Conservation (phyloP, 108 stramenopile genomes). For the Cyclotella sp. region DNA sequence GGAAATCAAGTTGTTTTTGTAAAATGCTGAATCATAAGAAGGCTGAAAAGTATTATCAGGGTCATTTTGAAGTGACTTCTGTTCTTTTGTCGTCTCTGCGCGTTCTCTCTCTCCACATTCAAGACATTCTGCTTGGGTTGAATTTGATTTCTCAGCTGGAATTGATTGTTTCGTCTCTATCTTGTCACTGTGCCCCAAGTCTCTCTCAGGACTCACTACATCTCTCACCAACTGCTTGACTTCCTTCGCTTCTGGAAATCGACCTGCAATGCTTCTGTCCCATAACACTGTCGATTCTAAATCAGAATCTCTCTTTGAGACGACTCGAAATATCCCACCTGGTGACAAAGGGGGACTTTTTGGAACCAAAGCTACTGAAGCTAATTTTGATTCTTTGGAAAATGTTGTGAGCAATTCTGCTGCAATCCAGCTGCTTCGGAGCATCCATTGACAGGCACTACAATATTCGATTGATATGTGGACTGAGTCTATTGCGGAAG, state of each 20-base stretch:
- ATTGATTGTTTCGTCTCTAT: not conserved
- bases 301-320: not conserved
- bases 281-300: conserved; percentile 39
- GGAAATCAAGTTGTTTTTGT: conserved; percentile 25
- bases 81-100: not conserved
- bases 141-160: not conserved
- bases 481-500: not conserved
- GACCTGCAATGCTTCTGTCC: conserved; percentile 59
- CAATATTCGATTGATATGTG: conserved; percentile 81
- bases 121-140: conserved; percentile 2
- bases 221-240: conserved; percentile 83
- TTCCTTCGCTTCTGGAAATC: conserved; percentile 85
- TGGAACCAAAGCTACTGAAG: conserved; percentile 62
- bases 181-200: conserved; percentile 81
- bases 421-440: conserved; percentile 78
- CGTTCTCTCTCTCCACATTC: conserved; percentile 23
- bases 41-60: not conserved
- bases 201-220: conserved; percentile 60
- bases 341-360: conserved; percentile 38
- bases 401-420: conserved; percentile 86
- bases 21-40: conserved; percentile 12
- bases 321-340: conserved; percentile 43
- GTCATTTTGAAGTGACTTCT: conserved; percentile 3
- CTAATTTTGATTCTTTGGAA: conserved; percentile 49
- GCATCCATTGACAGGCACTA: conserved; percentile 85